Conservation (phyloP, 2,329 filamentous ascomycete species). For the Ophiocordyceps camponoti-leonardi region DNA sequence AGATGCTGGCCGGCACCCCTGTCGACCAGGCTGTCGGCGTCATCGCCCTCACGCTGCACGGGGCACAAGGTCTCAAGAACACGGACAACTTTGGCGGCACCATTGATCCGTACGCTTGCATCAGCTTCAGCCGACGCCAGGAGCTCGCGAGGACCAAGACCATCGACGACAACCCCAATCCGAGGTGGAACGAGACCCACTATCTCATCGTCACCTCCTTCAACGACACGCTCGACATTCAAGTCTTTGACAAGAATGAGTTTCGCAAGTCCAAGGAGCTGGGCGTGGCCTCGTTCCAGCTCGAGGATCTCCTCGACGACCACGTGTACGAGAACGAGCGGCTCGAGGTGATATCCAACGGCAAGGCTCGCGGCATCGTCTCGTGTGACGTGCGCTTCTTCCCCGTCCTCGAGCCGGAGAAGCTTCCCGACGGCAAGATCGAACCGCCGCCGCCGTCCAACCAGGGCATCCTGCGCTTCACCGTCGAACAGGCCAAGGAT, state of each 20-base stretch:
- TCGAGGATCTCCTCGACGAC: conserved; percentile 67
- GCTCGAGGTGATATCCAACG: conserved; percentile 69
- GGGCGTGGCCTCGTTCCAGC: conserved; percentile 65
- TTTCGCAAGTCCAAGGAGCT: conserved; percentile 94
- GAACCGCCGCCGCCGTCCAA: conserved; percentile 77
- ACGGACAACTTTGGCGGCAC: conserved; percentile 84
- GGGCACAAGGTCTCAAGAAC: conserved; percentile 85
- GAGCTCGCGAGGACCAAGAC: conserved; percentile 81
- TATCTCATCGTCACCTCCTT: conserved; percentile 90
- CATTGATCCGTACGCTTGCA: conserved; percentile 72
- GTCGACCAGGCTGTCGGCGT: conserved; percentile 95
- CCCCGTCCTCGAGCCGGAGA: conserved; percentile 63
- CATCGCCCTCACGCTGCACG: conserved; percentile 77
- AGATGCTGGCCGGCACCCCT: conserved; percentile 87
- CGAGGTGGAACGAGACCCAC: conserved; percentile 91
- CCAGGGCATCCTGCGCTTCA: conserved; percentile 87
- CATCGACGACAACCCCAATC: conserved; percentile 67
- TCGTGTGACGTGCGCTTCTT: conserved; percentile 84
- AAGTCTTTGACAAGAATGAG: conserved; percentile 86
- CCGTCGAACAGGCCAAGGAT: conserved; percentile 90
- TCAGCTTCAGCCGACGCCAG: conserved; percentile 70
- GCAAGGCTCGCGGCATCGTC: conserved; percentile 66
- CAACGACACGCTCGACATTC: conserved; percentile 70
- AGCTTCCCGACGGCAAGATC: conserved; percentile 56
- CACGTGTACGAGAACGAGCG: conserved; percentile 68